Base-by-base conservation (phyloP, 1,284 basidiomycete genomes). In the Apiotrichum porosum region DNA sequence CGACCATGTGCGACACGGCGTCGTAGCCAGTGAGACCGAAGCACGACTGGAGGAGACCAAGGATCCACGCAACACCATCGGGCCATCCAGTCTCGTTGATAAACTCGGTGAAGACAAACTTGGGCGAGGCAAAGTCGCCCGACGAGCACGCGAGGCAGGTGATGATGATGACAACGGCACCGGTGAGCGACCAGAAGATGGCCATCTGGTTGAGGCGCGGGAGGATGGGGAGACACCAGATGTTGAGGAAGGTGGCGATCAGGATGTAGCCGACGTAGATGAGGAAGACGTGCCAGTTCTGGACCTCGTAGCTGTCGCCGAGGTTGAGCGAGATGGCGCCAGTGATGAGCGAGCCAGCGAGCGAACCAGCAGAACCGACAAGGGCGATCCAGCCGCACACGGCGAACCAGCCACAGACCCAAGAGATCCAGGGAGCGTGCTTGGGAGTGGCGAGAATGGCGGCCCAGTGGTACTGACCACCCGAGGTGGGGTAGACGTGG, bases 41-140 rank as follows among this genome's bases (percentile, higher is more conserved):
- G 1, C 18, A 30, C 26, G 34, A 55, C 58, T 78, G 75, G 3
- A 77, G 61, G 12, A 76, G 56, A 22, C 75, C 75, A 8, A 76
- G 62, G 31, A 76, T 68, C 69, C 71, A 78, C 2, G 74, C 70
- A 9, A 75, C 67, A 13, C 73, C 75, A 44, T 72, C 58, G 26
- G 71, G 70, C 76, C 75, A 78, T 6, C 76, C 76, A 0, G 75
- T 76, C 48, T 65, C 48, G 60, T 77, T 77, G 44, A 66, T 61
- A 37, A 63, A 75, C 2, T 58, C 57, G 9, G 58, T 57, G 49
- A 77, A 78, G n/a, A 77, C 76, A 38, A 75, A 75, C 9, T 58
- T 55, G 17, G 60, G 72, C 1, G 57, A 44, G 37, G 75, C 73
- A 55, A 65, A 77, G 37, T 73, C 47, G 3, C 68, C 62, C 2